Evolutionary conservation across 768 basidiomycete species (phyloP).

Genomic region (Auricularia sp.): DNA sequence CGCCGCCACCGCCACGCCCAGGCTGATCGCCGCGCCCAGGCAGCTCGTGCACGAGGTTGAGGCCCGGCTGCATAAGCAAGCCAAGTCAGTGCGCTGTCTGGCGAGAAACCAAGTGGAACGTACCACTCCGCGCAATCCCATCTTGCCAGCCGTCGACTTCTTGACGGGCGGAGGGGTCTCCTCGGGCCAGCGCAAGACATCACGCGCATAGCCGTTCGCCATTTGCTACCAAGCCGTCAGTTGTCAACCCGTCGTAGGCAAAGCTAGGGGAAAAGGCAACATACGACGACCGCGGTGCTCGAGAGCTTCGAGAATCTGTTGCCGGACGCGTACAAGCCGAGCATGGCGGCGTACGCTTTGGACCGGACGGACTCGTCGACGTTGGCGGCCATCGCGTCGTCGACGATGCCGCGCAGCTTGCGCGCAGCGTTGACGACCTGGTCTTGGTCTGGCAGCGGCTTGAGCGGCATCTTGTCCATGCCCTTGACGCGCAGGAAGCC

Average conservation of each 20-base stretch:
- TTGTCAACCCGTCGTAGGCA: constrained; percentile 26
- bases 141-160: constrained; percentile 38
- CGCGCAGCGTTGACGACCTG: not conserved
- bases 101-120: not conserved
- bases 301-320: not conserved
- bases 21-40: no score
- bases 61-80: no score
- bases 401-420: constrained; percentile 11
- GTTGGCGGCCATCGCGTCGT: constrained; percentile 22
- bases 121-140: constrained; percentile 24
- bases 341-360: constrained; percentile 40
- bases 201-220: constrained; percentile 24
- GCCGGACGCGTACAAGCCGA: constrained; percentile 11
- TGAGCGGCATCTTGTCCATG: constrained; percentile 32
- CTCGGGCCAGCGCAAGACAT: constrained; percentile 14
- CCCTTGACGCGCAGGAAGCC: constrained; percentile 34
- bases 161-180: constrained; percentile 27
- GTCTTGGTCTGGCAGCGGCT: constrained; percentile 16
- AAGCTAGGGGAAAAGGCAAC: constrained; percentile 45
- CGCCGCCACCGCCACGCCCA: no score
- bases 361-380: constrained; percentile 16
- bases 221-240: constrained; percentile 13
- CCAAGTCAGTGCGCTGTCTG: not conserved
- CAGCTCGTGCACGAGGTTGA: no score
- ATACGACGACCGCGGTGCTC: constrained; percentile 22